A percentile compares a stretch with the other conserved stretches of the same genome.
These are phyloP conservation scores for Avicennia marina DNA, from an alignment of 257 asterid species.

Conservation along the genomic window DNA sequence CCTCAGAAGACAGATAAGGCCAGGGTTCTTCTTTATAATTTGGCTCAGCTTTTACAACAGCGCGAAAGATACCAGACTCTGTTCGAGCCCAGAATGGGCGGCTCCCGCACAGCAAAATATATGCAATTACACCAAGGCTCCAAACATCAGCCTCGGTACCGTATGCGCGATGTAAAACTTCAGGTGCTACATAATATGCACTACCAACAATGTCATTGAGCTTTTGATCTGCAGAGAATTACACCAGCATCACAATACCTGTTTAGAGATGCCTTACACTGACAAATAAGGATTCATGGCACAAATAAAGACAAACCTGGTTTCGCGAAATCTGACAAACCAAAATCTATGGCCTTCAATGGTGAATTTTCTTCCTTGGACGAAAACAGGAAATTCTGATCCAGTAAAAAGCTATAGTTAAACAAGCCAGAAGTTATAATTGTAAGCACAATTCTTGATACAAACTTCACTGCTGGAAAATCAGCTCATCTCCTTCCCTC, in stretches of 20 bases:
- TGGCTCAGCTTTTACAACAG: constrained; percentile 82
- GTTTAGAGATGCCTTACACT: too few species aligned
- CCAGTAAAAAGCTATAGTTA: constrained; percentile 36
- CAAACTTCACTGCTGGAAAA: too few species aligned
- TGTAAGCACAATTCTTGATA: too few species aligned
- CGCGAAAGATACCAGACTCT: constrained; percentile 79
- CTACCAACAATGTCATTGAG: constrained; percentile 88
- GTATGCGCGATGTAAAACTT: constrained; percentile 79
- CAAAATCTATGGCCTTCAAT: constrained; percentile 87
- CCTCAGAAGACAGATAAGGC: constrained; percentile 72
- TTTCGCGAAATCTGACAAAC: constrained; percentile 80
- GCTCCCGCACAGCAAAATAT: constrained; percentile 74
- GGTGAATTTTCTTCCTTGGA: constrained; percentile 69
- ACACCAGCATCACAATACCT: too few species aligned
- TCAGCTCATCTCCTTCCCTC: too few species aligned
- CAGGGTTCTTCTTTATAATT: constrained; percentile 75
- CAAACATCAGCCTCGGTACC: constrained; percentile 87
- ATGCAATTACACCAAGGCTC: constrained; percentile 86
- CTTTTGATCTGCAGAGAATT: constrained; percentile 59
- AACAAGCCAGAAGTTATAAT: constrained; percentile 6
- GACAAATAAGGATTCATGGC: too few species aligned
- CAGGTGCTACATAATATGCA: constrained; percentile 90
- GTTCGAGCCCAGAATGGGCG: constrained; percentile 96
- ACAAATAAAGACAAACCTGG: too few species aligned
- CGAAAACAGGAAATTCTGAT: constrained; percentile 77